Conservation (phyloP, 352 stramenopile species). For the Phytopythium oedochilum region DNA sequence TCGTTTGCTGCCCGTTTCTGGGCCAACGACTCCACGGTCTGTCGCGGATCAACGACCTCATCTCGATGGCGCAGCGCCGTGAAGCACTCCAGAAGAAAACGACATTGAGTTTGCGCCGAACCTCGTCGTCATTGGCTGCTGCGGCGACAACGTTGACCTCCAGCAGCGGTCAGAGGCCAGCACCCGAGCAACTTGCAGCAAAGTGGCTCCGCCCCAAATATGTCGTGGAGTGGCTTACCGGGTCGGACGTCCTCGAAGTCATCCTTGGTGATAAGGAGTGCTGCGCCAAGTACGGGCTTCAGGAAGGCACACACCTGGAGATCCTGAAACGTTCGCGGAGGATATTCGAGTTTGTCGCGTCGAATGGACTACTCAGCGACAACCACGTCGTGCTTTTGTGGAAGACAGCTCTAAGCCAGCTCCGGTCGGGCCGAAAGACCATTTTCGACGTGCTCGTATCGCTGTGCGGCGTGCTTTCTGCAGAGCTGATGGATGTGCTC, state of each 20-base stretch:
- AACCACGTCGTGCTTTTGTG: conserved; percentile 71
- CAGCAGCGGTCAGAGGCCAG: conserved; percentile 13
- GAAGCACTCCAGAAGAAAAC: conserved; percentile 63
- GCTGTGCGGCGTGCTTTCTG: conserved; percentile 57
- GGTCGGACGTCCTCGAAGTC: conserved; percentile 79
- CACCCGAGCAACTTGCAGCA: conserved; percentile 24
- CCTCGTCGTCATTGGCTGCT: conserved; percentile 22
- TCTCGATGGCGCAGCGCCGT: conserved; percentile 64
- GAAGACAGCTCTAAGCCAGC: conserved; percentile 62
- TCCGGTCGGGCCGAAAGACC: conserved; percentile 59
- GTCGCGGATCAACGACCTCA: conserved; percentile 68
- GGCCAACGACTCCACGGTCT: conserved; percentile 68
- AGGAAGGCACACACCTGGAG: conserved; percentile 77
- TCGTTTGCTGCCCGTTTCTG: conserved; percentile 83
- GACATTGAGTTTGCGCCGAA: conserved; percentile 44
- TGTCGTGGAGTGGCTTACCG: conserved; percentile 73
- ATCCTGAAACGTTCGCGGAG: conserved; percentile 72
- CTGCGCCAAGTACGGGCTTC: conserved; percentile 64
- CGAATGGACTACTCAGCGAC: conserved; percentile 52
- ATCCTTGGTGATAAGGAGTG: conserved; percentile 67
- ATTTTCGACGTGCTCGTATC: conserved; percentile 73
- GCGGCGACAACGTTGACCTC: conserved; percentile 21
- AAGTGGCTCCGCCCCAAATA: conserved; percentile 75
- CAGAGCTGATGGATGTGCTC: conserved; percentile 74
- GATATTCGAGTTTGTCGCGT: conserved; percentile 65